Base-by-base conservation (phyloP, 805 yeast genomes). In the Candida awuae region DNA sequence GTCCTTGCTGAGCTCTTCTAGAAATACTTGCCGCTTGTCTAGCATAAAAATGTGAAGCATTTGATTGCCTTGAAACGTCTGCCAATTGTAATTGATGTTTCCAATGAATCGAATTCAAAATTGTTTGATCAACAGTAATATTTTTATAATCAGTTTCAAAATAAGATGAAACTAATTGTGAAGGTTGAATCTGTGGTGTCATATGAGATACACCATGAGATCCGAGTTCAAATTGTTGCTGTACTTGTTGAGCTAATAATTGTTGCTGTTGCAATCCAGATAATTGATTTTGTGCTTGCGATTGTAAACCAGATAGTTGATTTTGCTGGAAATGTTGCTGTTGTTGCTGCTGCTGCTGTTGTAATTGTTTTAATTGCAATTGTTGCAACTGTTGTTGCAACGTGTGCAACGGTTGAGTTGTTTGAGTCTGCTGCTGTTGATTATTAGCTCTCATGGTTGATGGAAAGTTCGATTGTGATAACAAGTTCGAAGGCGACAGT, bases 21-120 rank as follows among this genome's bases (percentile, higher is more conserved):
- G 83, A 79, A 39, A 75, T 67, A 12, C 77, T 65, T 6, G 95
- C 95, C 21, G 86, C 87, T 46, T 77, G 77, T 43, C 94, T 71
- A 4, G 95, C 95, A 62, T 84, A 85, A 53, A 71, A 79, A 61
- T 85, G 95, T 4, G 94, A 84, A 19, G 73, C 58, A 50, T 72
- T 75, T 22, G 84, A 71, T 32, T 40, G 44, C 56, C 92, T 73
- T 4, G 92, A 80, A 35, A 81, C 58, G 45, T 77, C 85, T 21
- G 77, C 80, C 42, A 86, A 67, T 55, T 79, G 86, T 34, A 67
- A 62, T 61, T 85, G 95, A 55, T 83, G 88, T 58, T 78, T 82
- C 95, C 94, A 85, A 51, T 71, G 70, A 8, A 67, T 50, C 3
- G 79, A 63, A 32, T 46, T 58, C 45, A 56, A 54, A 40, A 53